Evolutionary conservation across 2,329 filamentous ascomycete species (phyloP).

Genomic region (Aspergillus neoniger): DNA sequence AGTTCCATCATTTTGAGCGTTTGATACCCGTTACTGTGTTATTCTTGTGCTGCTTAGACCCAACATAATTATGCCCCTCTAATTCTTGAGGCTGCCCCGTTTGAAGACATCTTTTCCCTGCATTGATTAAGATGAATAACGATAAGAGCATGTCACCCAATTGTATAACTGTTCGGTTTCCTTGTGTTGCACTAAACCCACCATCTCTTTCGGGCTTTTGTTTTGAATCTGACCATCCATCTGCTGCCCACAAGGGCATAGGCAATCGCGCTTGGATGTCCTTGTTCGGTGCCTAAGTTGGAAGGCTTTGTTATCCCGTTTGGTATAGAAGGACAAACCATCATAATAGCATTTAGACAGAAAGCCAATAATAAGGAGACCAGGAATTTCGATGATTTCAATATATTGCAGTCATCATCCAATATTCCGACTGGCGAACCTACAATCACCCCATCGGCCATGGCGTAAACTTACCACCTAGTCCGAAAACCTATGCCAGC

Average conservation of each 20-base stretch:
- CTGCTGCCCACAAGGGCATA: too few relatives aligned
- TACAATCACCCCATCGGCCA: too few relatives aligned
- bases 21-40: constrained; percentile 25
- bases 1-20: constrained; percentile 21
- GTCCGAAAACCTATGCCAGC: too few relatives aligned
- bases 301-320: not conserved
- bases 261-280: not conserved
- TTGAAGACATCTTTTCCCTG: constrained; percentile 10
- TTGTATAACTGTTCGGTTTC: not conserved
- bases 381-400: too few relatives aligned
- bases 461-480: too few relatives aligned
- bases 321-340: not conserved
- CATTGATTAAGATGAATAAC: not conserved
- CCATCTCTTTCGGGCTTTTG: not conserved
- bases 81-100: constrained; percentile 9
- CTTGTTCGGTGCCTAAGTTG: not conserved
- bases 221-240: not conserved
- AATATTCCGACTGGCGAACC: too few relatives aligned
- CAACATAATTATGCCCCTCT: constrained; percentile 7
- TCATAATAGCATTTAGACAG: not conserved
- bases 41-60: constrained; percentile 15
- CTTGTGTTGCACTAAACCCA: not conserved
- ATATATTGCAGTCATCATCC: too few relatives aligned
- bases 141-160: not conserved
- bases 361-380: not conserved